Percentiles rank a stretch among this genome's conserved stretches.
Conservation (phyloP, 2,329 filamentous ascomycete genomes). For the Aspergillus clavatus region DNA sequence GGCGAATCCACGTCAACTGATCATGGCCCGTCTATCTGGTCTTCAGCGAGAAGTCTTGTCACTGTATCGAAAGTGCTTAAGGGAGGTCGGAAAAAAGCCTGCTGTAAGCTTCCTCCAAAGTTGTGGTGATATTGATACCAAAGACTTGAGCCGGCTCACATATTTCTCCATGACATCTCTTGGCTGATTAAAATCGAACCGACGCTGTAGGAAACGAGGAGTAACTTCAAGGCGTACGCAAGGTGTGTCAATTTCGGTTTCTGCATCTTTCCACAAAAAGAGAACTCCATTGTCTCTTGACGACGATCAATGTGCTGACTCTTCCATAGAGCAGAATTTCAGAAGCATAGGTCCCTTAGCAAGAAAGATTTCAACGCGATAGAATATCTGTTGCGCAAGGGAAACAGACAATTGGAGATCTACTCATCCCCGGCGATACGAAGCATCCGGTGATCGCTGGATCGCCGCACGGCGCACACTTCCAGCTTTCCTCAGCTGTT, state of each 20-base stretch:
- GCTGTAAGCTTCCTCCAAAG: slow-evolving; percentile 46
- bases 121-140: background rate
- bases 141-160: too few species aligned
- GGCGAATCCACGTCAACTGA: slow-evolving; percentile 3
- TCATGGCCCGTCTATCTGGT: slow-evolving; percentile 61
- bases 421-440: slow-evolving; percentile 77
- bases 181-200: slow-evolving; percentile 1
- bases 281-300: slow-evolving; percentile 3
- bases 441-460: slow-evolving; percentile 55
- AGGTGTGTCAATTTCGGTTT: slow-evolving; percentile 30
- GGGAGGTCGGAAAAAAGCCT: slow-evolving; percentile 77
- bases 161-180: too few species aligned
- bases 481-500: too few species aligned
- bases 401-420: slow-evolving; percentile 72
- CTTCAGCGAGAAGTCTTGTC: slow-evolving; percentile 84
- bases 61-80: slow-evolving; percentile 80
- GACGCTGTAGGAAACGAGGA: slow-evolving; percentile 32
- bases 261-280: background rate
- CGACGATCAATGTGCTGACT: slow-evolving; percentile 9
- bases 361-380: slow-evolving; percentile 84
- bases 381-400: slow-evolving; percentile 79
- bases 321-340: slow-evolving; percentile 64
- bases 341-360: slow-evolving; percentile 61
- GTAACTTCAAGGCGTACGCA: slow-evolving; percentile 40
- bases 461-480: background rate